Conservation (phyloP, 2,329 filamentous ascomycete genomes). For the Talaromyces marneffei region DNA sequence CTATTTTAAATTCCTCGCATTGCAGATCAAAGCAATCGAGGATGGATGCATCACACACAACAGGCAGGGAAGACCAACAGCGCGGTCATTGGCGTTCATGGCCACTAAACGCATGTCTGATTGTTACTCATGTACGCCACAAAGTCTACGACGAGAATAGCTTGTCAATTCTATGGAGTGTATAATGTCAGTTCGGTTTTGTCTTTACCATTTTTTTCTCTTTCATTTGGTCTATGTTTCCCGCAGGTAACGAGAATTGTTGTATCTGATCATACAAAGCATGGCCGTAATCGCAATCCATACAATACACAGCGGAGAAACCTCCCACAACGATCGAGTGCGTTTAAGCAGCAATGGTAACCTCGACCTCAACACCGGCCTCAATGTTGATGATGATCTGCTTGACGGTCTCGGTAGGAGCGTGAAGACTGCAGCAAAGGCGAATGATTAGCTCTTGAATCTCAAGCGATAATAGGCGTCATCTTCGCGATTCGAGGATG, state of each 20-base stretch:
- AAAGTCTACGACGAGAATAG: not conserved
- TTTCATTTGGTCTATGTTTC: conserved; percentile 9
- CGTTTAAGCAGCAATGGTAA: conserved; percentile 48
- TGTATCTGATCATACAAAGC: conserved; percentile 4
- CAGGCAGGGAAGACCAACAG: not conserved
- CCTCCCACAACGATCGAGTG: conserved; percentile 8
- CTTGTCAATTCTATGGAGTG: not conserved
- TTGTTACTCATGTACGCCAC: not conserved
- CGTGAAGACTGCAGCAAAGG: conserved; percentile 63
- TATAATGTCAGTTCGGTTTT: not conserved
- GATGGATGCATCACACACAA: not conserved
- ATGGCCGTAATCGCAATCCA: not conserved
- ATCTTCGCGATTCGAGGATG: not conserved
- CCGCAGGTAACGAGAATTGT: not conserved
- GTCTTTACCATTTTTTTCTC: conserved; percentile 11
- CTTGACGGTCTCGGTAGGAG: conserved; percentile 74
- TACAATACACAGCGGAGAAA: not conserved
- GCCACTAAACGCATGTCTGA: not conserved
- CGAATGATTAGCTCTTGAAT: not conserved
- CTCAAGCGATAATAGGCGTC: not conserved
- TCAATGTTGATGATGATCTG: conserved; percentile 52
- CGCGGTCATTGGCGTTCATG: not conserved
- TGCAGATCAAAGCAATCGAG: conserved; percentile 44
- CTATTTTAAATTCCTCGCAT: conserved; percentile 49
- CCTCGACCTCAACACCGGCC: conserved; percentile 50